These are phyloP conservation scores for Erigeron philadelphicus DNA, from an alignment of 140 eudicot genomes.

Conservation along the genomic window DNA sequence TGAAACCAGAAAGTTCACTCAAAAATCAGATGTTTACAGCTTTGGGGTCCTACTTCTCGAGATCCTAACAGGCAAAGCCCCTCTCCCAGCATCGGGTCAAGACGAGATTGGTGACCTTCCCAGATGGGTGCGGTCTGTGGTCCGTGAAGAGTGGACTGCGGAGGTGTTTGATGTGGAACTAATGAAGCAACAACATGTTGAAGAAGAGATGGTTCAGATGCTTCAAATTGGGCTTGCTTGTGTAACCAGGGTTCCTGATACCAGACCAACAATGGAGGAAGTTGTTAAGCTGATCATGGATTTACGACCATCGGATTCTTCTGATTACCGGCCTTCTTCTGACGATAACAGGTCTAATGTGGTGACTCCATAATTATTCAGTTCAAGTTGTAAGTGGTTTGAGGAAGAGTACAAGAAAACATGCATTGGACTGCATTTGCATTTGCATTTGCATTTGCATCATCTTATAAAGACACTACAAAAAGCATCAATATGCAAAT, in stretches of 20 bases:
- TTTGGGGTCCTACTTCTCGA: constrained; percentile 75
- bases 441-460: constrained; percentile 21
- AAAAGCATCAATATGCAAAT: constrained; percentile 6
- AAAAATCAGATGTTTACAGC: constrained; percentile 77
- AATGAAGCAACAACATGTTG: constrained; percentile 47
- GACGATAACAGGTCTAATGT: constrained; percentile 60
- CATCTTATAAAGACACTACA: constrained; percentile 4
- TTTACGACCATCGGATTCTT: constrained; percentile 44
- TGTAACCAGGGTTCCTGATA: constrained; percentile 51
- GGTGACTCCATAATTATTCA: constrained; percentile 47
- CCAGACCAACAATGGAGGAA: constrained; percentile 62
- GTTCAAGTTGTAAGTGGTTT: constrained; percentile 4
- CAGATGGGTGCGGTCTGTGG: constrained; percentile 83
- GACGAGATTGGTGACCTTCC: constrained; percentile 66
- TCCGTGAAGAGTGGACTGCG: constrained; percentile 83
- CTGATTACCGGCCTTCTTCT: constrained; percentile 52
- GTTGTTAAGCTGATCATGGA: constrained; percentile 62
- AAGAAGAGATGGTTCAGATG: constrained; percentile 88
- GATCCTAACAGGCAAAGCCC: constrained; percentile 66
- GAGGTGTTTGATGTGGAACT: constrained; percentile 74
- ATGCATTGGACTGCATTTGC: constrained; percentile 17
- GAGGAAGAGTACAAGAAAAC: constrained; percentile 16
- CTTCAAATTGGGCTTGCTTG: constrained; percentile 75
- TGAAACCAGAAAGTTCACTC: constrained; percentile 51
- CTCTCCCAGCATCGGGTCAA: constrained; percentile 42